A percentile compares a stretch with the other conserved stretches of the same genome.
phyloP scores from a whole-genome alignment of 192 early-diverging fungal genomes.

The Coemansia aciculifera region DNA sequence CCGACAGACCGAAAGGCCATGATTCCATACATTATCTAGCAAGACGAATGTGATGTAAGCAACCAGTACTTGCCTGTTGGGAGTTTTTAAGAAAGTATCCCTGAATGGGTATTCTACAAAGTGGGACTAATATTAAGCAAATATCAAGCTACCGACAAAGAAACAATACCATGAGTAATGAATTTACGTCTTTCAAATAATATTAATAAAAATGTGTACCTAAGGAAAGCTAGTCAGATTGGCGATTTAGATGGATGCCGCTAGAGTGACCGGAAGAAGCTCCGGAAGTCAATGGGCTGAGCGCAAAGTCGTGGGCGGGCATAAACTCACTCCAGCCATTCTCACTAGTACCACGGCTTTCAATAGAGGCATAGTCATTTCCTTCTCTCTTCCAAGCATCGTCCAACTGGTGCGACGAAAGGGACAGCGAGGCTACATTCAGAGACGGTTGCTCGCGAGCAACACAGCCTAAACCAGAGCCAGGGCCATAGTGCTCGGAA shows the following conservation, averaged over 20 bases:
- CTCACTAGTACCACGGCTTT: constrained; percentile 2
- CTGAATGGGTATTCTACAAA: too few species aligned
- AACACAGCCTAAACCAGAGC: not conserved
- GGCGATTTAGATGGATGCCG: not conserved
- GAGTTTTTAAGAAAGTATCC: too few species aligned
- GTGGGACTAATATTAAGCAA: too few species aligned
- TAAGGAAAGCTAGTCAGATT: not conserved
- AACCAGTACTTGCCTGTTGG: not conserved
- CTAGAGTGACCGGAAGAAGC: not conserved
- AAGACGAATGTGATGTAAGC: not conserved
- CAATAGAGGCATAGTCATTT: constrained; percentile 6
- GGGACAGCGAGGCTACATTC: not conserved
- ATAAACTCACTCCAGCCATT: constrained; percentile 40
- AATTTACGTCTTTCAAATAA: too few species aligned
- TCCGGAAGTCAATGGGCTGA: constrained; percentile 11
- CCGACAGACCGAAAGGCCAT: constrained; percentile 41
- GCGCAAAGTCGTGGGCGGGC: constrained; percentile 41
- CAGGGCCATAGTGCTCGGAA: not conserved
- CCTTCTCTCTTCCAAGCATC: constrained; percentile 34
- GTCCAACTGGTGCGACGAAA: constrained; percentile 23
- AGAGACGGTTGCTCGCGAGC: not conserved
- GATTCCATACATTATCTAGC: constrained; percentile 44
- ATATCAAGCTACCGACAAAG: too few species aligned
- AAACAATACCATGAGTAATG: too few species aligned
- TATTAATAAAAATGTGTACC: not conserved